These are phyloP conservation scores for Quercus agrifolia DNA, from an alignment of 306 rosid species.

Conservation along the genomic window DNA sequence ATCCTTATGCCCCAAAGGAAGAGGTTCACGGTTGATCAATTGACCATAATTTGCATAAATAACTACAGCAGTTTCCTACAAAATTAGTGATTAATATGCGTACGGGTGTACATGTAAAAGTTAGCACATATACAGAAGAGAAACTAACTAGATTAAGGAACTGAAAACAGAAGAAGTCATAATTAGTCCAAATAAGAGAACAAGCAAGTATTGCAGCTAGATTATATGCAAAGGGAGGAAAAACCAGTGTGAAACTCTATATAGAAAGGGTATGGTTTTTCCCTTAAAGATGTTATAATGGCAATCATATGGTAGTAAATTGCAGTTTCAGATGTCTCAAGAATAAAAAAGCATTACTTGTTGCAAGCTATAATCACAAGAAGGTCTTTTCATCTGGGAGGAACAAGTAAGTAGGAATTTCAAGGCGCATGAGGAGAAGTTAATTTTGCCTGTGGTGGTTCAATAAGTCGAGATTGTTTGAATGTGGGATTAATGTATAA, in stretches of 20 bases:
- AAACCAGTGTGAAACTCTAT: not conserved
- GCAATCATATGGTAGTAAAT: not conserved
- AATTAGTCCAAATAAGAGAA: not conserved
- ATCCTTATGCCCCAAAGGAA: not conserved
- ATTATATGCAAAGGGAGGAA: not conserved
- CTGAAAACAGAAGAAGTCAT: not conserved
- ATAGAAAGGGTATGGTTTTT: not conserved
- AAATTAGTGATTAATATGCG: not conserved
- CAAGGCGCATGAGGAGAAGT: not conserved
- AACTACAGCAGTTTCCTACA: not conserved
- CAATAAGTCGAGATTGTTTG: not conserved
- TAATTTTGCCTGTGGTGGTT: not conserved
- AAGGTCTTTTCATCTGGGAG: too few species aligned
- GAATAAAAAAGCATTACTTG: not conserved
- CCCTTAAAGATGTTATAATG: not conserved
- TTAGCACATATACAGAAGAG: not conserved
- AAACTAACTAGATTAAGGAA: too few species aligned
- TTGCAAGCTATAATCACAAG: not conserved
- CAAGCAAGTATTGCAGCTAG: not conserved
- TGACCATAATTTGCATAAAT: not conserved
- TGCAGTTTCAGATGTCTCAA: not conserved
- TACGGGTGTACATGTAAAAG: not conserved
- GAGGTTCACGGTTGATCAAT: not conserved
- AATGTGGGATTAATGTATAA: too few species aligned
- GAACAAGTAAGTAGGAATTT: too few species aligned